Percentiles rank a stretch among this genome's conserved stretches.
Evolutionary conservation across 2,329 filamentous ascomycete species (phyloP).

Genomic region (Lithohypha guttulata): DNA sequence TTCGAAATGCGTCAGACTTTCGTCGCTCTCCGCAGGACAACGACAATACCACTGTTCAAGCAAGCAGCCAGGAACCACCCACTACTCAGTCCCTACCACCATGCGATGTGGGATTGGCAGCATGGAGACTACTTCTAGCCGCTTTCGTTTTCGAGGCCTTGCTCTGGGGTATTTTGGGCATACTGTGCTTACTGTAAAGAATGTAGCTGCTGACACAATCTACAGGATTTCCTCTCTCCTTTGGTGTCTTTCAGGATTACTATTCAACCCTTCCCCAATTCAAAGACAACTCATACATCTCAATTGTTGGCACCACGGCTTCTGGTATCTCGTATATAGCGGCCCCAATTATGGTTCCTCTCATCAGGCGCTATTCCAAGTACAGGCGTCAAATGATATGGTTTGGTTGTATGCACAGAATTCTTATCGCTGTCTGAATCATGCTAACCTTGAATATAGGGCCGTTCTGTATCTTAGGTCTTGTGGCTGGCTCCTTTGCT

Average conservation of each 20-base stretch:
- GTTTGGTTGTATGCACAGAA: slow-evolving; percentile 27
- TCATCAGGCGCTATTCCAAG: slow-evolving; percentile 27
- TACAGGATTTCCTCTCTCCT: slow-evolving; percentile 22
- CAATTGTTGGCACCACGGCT: slow-evolving; percentile 27
- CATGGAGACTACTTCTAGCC: slow-evolving; percentile 16
- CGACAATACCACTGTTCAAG: too few relatives aligned
- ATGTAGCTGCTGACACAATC: background rate
- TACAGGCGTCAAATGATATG: slow-evolving; percentile 30
- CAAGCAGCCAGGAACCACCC: too few relatives aligned
- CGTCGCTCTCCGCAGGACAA: too few relatives aligned
- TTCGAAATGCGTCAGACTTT: too few relatives aligned
- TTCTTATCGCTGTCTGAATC: too few relatives aligned
- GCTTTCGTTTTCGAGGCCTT: slow-evolving; percentile 20
- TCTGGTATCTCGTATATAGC: slow-evolving; percentile 19
- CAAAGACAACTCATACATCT: slow-evolving; percentile 21
- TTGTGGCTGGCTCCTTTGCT: slow-evolving; percentile 29
- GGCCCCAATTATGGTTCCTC: slow-evolving; percentile 22
- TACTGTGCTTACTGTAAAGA: too few relatives aligned
- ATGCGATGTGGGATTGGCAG: slow-evolving; percentile 14
- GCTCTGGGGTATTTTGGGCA: slow-evolving; percentile 15
- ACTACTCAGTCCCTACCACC: slow-evolving; percentile 10
- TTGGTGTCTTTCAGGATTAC: slow-evolving; percentile 28
- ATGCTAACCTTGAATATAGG: too few relatives aligned
- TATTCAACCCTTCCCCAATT: slow-evolving; percentile 24
- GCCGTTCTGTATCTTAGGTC: slow-evolving; percentile 31